A percentile compares a stretch with the other conserved stretches of the same genome.
Evolutionary conservation across 345 rosid species (phyloP).

Genomic region (Noccaea bulbosa): DNA sequence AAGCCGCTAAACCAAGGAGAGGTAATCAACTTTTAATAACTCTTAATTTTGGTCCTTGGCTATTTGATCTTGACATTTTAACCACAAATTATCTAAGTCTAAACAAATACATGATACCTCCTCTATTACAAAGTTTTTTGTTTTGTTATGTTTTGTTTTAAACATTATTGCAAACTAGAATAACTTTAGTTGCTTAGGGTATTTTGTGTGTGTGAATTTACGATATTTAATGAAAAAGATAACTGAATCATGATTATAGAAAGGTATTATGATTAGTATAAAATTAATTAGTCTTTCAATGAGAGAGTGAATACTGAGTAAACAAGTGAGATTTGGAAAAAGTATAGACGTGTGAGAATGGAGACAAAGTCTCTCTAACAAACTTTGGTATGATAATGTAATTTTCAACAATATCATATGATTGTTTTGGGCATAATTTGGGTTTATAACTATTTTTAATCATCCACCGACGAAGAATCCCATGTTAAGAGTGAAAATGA

Average conservation of each 20-base stretch:
- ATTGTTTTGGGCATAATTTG: constrained; percentile 13
- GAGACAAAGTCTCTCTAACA: constrained; percentile 39
- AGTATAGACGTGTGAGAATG: constrained; percentile 27
- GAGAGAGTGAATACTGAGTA: constrained; percentile 26
- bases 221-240: constrained; percentile 1
- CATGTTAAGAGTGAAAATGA: constrained; percentile 21
- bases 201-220: constrained; percentile 11
- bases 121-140: constrained; percentile 3
- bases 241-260: constrained; percentile 25
- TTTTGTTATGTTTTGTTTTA: background rate
- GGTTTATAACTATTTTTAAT: constrained; percentile 29
- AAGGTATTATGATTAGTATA: constrained; percentile 21
- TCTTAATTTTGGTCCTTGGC: background rate
- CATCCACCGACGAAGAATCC: constrained; percentile 47
- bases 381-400: constrained; percentile 25
- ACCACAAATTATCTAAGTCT: constrained; percentile 10
- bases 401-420: background rate
- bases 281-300: constrained; percentile 26
- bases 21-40: constrained; percentile 48
- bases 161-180: background rate
- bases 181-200: background rate
- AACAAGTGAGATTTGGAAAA: constrained; percentile 13
- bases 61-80: constrained; percentile 26
- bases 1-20: constrained; percentile 60
- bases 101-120: constrained; percentile 12